Evolutionary conservation across 495 filamentous ascomycete genomes (phyloP), one percentile per base, ranked within the genome.

Genomic region (Letharia columbiana): DNA sequence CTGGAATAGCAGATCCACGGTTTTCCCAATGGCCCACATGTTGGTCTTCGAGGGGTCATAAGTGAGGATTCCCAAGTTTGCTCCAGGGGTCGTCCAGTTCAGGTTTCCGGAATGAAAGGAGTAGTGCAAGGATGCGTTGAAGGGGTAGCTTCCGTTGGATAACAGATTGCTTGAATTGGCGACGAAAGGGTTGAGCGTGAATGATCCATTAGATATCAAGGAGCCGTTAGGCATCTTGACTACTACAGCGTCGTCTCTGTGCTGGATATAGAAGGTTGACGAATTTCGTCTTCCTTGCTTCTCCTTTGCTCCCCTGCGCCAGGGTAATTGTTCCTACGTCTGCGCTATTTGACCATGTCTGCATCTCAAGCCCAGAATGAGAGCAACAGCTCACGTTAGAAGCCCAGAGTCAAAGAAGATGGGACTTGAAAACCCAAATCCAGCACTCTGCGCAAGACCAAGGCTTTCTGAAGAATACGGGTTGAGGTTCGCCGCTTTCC

Each of bases 1-100:
- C 0, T 64, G 56, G 56, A 59, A 59, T 18, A 59, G 39, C 33
- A 20, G 20, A 41, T 59, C 56, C 15, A 60, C 60, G 10, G 64
- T 63, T 7, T 59, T 45, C 15, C 18, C 35, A 35, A 59, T 49
- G 45, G 45, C 45, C 45, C 45, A 49, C 18, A 49, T 49, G 9
- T n/a, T 49, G 45, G 45, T 49, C 45, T 49, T 49, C n/a, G 45
- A 49, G 45, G 45, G 45, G n/a, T 49, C 45, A 49, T 49, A 49
- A 6, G 17, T 49, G 4, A 49, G 45, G 20, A 49, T 49, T n/a
- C 45, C 45, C 20, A n/a, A 10, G 45, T 49, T 17, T 49, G 45
- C 20, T 20, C 20, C 1, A 11, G 45, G 45, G 3, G 45, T 49
- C 18, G 45, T 49, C 45, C 45, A 49, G 18, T 49, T 5, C 45